These are phyloP conservation scores for Oryza glumipatula DNA, from an alignment of 176 grass and related monocot species.

Conservation along the genomic window DNA sequence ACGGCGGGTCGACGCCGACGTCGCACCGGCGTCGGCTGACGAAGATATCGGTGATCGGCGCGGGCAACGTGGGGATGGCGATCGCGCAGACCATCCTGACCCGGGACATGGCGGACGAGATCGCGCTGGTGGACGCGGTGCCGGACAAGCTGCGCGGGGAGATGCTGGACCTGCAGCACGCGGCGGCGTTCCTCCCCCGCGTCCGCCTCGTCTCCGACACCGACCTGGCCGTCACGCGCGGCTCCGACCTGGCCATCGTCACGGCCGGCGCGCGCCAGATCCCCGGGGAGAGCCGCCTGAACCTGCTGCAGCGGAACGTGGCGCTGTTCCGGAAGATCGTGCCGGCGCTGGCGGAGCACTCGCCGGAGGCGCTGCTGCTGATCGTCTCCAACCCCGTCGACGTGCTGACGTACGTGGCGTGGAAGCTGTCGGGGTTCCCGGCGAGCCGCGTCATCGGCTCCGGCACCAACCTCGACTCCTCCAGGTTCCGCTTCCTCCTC, in stretches of 20 bases:
- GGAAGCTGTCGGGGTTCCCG: conserved; percentile 80
- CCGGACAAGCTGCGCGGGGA: conserved; percentile 84
- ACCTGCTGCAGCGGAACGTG: conserved; percentile 69
- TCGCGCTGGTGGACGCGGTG: conserved; percentile 80
- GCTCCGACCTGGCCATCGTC: conserved; percentile 68
- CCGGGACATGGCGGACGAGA: conserved; percentile 78
- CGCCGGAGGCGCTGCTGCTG: conserved; percentile 61
- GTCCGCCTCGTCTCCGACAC: conserved; percentile 59
- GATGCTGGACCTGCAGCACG: conserved; percentile 98
- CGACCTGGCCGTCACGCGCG: conserved; percentile 48
- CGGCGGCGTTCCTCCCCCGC: conserved; percentile 89
- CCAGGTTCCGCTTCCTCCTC: conserved; percentile 65
- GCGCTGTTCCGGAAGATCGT: conserved; percentile 64
- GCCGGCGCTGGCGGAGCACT: conserved; percentile 51
- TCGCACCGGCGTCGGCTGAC: conserved; percentile 38
- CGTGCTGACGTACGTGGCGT: conserved; percentile 65
- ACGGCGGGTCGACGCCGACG: neutral
- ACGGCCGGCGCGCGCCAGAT: conserved; percentile 73
- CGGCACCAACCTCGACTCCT: conserved; percentile 77
- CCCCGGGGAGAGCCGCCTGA: conserved; percentile 57
- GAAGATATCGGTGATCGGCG: conserved; percentile 78
- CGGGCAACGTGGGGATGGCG: conserved; percentile 95
- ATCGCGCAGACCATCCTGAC: conserved; percentile 98
- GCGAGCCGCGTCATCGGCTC: conserved; percentile 58
- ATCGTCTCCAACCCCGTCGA: conserved; percentile 83